These are phyloP conservation scores for Venturia asperata DNA, from an alignment of 2,329 filamentous ascomycete species.

Conservation along the genomic window DNA sequence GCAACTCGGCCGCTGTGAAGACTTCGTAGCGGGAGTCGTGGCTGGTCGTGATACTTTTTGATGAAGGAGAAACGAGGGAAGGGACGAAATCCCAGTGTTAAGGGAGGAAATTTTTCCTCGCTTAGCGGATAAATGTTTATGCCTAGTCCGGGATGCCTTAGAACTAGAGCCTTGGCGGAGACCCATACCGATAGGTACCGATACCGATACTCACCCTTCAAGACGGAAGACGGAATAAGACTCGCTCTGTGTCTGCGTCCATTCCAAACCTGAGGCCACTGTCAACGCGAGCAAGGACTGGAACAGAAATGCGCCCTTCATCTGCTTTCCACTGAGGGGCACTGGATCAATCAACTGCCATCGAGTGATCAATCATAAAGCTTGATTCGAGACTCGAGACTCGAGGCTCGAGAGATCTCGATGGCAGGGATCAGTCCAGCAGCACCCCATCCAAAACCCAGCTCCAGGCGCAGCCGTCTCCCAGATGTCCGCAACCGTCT, in stretches of 20 bases:
- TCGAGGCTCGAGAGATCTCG: slow-evolving; percentile 7
- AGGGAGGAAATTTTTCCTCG: neutral
- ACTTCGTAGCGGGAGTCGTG: slow-evolving; percentile 58
- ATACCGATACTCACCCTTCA: no score
- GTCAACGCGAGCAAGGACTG: neutral
- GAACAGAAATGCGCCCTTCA: neutral
- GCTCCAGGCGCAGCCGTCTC: neutral
- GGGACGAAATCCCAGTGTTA: neutral
- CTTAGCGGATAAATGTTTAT: neutral
- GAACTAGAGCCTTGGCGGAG: neutral
- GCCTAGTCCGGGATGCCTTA: neutral
- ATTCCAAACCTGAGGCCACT: neutral
- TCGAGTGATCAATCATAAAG: slow-evolving; percentile 2
- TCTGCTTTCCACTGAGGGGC: neutral
- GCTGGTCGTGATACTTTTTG: slow-evolving; percentile 58
- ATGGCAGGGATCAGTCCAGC: slow-evolving; percentile 4
- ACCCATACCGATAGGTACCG: neutral
- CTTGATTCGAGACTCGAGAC: no score
- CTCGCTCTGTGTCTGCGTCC: neutral
- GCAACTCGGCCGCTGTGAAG: slow-evolving; percentile 59
- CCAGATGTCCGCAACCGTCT: neutral
- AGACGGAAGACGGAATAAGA: no score
- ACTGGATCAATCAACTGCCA: neutral
- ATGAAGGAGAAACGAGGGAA: slow-evolving; percentile 31
- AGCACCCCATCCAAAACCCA: neutral